These are phyloP conservation scores for Penicillium psychrofluorescens DNA, from an alignment of 495 filamentous ascomycete genomes.

Conservation along the genomic window DNA sequence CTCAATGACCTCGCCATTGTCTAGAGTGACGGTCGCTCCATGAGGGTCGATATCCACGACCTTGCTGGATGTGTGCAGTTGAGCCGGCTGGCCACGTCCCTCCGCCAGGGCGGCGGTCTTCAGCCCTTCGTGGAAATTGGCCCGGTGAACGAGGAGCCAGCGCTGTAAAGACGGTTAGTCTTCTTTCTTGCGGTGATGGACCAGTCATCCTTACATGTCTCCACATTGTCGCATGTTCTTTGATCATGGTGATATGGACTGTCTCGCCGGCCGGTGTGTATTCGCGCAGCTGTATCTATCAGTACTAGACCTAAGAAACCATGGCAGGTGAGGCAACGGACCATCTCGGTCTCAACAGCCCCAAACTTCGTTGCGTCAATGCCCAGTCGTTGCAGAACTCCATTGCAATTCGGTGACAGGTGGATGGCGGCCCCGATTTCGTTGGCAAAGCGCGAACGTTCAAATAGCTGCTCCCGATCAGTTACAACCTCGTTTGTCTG, in stretches of 20 bases:
- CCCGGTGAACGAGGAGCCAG: slow-evolving; percentile 47
- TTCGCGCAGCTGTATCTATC: slow-evolving; percentile 21
- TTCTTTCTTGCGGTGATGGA: neutral
- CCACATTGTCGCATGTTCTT: slow-evolving; percentile 26
- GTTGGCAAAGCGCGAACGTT: slow-evolving; percentile 44
- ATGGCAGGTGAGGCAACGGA: slow-evolving; percentile 1
- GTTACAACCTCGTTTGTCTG: no score
- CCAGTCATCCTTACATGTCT: slow-evolving; percentile 21
- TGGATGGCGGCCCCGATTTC: slow-evolving; percentile 51
- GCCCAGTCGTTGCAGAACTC: slow-evolving; percentile 36
- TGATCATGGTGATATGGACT: slow-evolving; percentile 26
- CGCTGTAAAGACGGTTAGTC: slow-evolving; percentile 12
- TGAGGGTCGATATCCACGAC: slow-evolving; percentile 38
- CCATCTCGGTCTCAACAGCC: slow-evolving; percentile 27
- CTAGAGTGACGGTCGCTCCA: slow-evolving; percentile 32
- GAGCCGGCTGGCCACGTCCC: slow-evolving; percentile 31
- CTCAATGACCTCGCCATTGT: slow-evolving; percentile 22
- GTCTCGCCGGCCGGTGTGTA: slow-evolving; percentile 21
- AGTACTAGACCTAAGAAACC: neutral
- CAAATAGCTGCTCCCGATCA: slow-evolving; percentile 35
- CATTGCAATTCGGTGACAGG: slow-evolving; percentile 47
- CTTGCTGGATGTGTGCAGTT: slow-evolving; percentile 34
- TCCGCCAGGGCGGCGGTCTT: slow-evolving; percentile 33
- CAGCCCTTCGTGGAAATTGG: slow-evolving; percentile 40
- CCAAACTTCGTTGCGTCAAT: slow-evolving; percentile 27